phyloP scores from a whole-genome alignment of 2,329 filamentous ascomycete species.

The Fusarium papillatum region DNA sequence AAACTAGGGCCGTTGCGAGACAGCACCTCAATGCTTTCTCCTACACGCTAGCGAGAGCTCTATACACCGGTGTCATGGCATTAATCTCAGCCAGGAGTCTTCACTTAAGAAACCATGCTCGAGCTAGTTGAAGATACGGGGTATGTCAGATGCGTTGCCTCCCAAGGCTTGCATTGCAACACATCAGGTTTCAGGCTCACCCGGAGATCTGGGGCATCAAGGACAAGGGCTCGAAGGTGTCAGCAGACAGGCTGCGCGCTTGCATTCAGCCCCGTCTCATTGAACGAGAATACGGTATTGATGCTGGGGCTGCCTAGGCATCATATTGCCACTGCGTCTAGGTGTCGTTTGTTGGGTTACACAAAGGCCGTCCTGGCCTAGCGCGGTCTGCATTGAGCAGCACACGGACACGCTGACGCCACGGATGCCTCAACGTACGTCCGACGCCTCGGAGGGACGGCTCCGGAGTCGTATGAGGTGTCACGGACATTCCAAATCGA shows the following conservation, averaged over 20 bases:
- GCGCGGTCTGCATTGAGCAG: conserved; percentile 9
- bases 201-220: neutral
- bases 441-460: conserved; percentile 3
- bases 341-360: conserved; percentile 11
- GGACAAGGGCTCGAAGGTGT: neutral
- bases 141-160: conserved; percentile 1
- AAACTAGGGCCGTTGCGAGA: neutral
- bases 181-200: neutral
- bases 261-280: neutral
- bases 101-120: neutral
- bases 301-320: conserved; percentile 5
- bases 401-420: conserved; percentile 17
- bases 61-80: neutral
- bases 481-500: neutral
- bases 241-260: neutral
- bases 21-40: neutral
- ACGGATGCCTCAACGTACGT: conserved; percentile 7
- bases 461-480: conserved; percentile 1
- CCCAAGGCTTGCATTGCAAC: neutral
- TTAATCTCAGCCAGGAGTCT: neutral
- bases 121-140: neutral
- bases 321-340: conserved; percentile 10
- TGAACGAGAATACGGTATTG: neutral
- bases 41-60: neutral
- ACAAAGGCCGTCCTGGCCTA: conserved; percentile 11